These are phyloP conservation scores for Hyphopichia buzzinii DNA, from an alignment of 1,139 yeast species.

Conservation along the genomic window DNA sequence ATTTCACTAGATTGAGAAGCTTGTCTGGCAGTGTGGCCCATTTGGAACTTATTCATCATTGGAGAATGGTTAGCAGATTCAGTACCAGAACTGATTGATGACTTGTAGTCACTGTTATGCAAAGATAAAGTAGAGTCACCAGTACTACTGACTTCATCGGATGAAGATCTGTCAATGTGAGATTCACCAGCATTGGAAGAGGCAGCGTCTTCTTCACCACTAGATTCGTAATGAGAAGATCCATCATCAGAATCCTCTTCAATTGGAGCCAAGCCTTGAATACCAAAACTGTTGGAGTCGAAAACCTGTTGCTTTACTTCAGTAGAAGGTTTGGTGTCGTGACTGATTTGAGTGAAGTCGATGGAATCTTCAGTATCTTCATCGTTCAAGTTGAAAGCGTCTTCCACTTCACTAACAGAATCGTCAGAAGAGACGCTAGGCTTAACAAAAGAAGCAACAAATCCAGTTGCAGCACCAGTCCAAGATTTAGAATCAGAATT, in stretches of 20 bases:
- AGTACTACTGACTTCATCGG: conserved; percentile 27
- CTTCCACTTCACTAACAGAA: conserved; percentile 8
- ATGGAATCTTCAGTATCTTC: conserved; percentile 2
- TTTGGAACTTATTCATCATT: conserved; percentile 8
- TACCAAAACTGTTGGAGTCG: conserved; percentile 31
- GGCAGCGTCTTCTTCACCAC: conserved; percentile 16
- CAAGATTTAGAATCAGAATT: not conserved
- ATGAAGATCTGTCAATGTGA: conserved; percentile 9
- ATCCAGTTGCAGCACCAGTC: not conserved
- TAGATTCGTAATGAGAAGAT: conserved; percentile 38
- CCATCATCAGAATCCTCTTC: conserved; percentile 35
- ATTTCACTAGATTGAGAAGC: conserved; percentile 13
- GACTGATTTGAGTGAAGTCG: conserved; percentile 4
- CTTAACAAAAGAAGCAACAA: not conserved
- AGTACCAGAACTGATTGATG: conserved; percentile 21
- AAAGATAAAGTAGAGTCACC: conserved; percentile 42
- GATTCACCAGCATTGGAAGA: conserved; percentile 17
- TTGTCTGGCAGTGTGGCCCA: conserved; percentile 8
- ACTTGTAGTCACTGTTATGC: conserved; percentile 38
- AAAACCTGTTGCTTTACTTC: conserved; percentile 15
- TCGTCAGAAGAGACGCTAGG: conserved; percentile 2
- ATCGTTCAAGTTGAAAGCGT: conserved; percentile 6
- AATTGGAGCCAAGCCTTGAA: conserved; percentile 41
- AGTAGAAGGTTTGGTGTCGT: conserved; percentile 6
- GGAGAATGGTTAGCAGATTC: conserved; percentile 14